A percentile compares a stretch with the other conserved stretches of the same genome.
Evolutionary conservation across 202 grass and related monocot species (phyloP).

Genomic region (Bolboschoenoplectus hybrid): DNA sequence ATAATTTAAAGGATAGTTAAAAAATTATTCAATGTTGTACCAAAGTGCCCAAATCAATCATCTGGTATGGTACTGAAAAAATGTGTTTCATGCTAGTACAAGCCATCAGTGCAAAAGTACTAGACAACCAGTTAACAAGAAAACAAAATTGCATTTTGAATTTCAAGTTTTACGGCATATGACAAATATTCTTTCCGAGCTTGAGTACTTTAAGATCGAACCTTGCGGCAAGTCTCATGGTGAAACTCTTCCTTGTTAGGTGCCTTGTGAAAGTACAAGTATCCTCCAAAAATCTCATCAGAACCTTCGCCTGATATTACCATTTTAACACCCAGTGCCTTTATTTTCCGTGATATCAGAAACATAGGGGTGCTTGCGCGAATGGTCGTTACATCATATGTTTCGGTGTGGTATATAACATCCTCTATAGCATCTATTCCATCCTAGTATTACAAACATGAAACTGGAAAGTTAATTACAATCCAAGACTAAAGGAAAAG

Average conservation of each 20-base stretch:
- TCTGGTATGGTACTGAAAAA: neutral
- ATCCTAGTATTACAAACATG: slow-evolving; percentile 41
- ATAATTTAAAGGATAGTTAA: no score
- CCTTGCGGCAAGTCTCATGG: slow-evolving; percentile 70
- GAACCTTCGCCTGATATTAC: slow-evolving; percentile 91
- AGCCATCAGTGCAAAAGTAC: neutral
- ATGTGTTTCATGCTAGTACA: neutral
- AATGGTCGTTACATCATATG: slow-evolving; percentile 76
- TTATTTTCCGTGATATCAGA: slow-evolving; percentile 93
- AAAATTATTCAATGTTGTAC: neutral
- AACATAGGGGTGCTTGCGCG: slow-evolving; percentile 93
- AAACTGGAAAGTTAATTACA: neutral
- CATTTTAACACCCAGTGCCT: slow-evolving; percentile 91
- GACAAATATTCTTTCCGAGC: neutral
- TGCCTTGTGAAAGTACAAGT: slow-evolving; percentile 90
- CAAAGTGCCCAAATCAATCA: neutral
- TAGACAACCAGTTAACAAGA: neutral
- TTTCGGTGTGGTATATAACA: slow-evolving; percentile 84
- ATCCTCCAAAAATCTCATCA: slow-evolving; percentile 87
- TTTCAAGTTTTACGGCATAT: neutral
- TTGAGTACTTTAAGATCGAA: slow-evolving; percentile 10
- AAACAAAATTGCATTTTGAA: neutral
- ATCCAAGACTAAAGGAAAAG: neutral
- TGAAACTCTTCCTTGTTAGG: slow-evolving; percentile 86
- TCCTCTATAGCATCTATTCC: slow-evolving; percentile 82